Conservation (phyloP, 1,284 basidiomycete genomes). For the Cryptococcus sp. region DNA sequence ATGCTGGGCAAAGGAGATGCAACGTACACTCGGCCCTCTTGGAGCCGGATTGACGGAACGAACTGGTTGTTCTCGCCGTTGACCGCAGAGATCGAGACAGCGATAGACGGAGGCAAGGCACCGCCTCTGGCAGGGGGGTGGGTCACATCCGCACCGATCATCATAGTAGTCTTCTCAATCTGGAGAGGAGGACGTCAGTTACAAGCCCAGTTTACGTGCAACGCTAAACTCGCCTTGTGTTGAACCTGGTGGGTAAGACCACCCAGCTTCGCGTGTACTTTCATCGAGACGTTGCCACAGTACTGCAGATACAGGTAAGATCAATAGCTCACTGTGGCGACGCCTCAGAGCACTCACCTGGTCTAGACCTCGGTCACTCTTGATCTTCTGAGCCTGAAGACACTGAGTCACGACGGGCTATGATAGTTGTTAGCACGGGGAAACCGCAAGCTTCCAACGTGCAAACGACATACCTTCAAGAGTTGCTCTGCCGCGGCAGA, state of each 20-base stretch:
- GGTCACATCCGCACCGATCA: slow-evolving; percentile 48
- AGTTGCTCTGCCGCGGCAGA: slow-evolving; percentile 29
- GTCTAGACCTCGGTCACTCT: slow-evolving; percentile 42
- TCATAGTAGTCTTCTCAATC: slow-evolving; percentile 48
- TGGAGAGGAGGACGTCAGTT: slow-evolving; percentile 8
- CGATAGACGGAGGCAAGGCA: slow-evolving; percentile 50
- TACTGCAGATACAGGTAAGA: slow-evolving; percentile 4
- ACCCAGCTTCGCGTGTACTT: slow-evolving; percentile 53
- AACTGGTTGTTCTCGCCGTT: slow-evolving; percentile 47
- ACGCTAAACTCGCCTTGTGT: slow-evolving; percentile 12
- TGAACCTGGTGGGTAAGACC: slow-evolving; percentile 51
- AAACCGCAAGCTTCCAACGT: too few relatives aligned
- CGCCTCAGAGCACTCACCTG: slow-evolving; percentile 30
- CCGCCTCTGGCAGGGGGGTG: slow-evolving; percentile 36
- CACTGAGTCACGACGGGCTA: slow-evolving; percentile 48
- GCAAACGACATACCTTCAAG: slow-evolving; percentile 9
- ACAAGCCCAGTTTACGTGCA: neutral
- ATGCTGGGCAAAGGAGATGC: neutral
- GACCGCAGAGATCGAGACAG: slow-evolving; percentile 50
- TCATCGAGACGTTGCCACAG: slow-evolving; percentile 41
- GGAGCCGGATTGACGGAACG: slow-evolving; percentile 48
- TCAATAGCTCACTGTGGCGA: neutral
- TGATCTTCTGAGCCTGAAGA: slow-evolving; percentile 46
- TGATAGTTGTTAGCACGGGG: neutral
- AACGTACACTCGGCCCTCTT: slow-evolving; percentile 48